Percentiles rank a stretch among this genome's conserved stretches.
Conservation (phyloP, 116 monocot species). For the Cymodocea nodosa region DNA sequence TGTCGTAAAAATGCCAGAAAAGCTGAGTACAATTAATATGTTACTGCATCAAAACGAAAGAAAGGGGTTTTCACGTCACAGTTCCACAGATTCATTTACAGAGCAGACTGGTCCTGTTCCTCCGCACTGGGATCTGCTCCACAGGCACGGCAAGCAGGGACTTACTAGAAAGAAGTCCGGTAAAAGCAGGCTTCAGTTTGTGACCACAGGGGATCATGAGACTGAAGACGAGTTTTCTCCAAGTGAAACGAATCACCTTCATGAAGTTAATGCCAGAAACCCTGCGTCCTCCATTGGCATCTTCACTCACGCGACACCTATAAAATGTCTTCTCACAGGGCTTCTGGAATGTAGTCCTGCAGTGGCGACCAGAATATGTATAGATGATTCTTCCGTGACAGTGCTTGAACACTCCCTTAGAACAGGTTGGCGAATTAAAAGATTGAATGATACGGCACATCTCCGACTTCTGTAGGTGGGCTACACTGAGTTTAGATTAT, state of each 20-base stretch:
- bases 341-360: slow-evolving; percentile 54
- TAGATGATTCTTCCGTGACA: slow-evolving; percentile 88
- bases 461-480: slow-evolving; percentile 63
- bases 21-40: slow-evolving; percentile 24
- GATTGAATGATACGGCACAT: slow-evolving; percentile 90
- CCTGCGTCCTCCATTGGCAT: slow-evolving; percentile 37
- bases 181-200: slow-evolving; percentile 87
- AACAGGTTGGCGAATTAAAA: slow-evolving; percentile 87
- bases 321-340: slow-evolving; percentile 72
- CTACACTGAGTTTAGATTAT: not conserved
- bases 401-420: slow-evolving; percentile 62
- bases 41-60: slow-evolving; percentile 40
- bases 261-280: slow-evolving; percentile 20
- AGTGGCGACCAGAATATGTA: slow-evolving; percentile 46
- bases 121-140: slow-evolving; percentile 44
- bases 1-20: slow-evolving; percentile 61
- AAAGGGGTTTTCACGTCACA: slow-evolving; percentile 54
- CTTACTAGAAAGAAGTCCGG: slow-evolving; percentile 80
- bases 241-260: slow-evolving; percentile 20
- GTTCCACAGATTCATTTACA: slow-evolving; percentile 54
- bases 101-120: slow-evolving; percentile 26
- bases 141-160: slow-evolving; percentile 45
- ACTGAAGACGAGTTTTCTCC: slow-evolving; percentile 65
- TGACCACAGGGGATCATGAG: slow-evolving; percentile 70
- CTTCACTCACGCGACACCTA: slow-evolving; percentile 78